Conservation (phyloP, 169 alveolate species). For the Perkinsus olseni region DNA sequence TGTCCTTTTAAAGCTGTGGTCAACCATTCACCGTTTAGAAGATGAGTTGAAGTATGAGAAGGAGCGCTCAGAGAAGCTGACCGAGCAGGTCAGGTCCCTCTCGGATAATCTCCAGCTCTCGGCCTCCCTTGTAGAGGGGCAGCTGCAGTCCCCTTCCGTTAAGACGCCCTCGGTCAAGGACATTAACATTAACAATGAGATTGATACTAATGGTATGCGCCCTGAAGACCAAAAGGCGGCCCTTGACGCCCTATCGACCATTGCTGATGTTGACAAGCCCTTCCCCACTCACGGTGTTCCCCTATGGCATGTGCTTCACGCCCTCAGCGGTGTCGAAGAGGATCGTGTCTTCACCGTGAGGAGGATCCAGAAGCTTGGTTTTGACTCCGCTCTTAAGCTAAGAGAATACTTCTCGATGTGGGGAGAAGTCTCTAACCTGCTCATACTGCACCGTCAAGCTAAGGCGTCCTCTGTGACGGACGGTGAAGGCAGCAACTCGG, state of each 20-base stretch:
- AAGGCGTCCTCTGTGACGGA: not conserved
- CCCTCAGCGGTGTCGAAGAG: not conserved
- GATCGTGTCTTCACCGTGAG: not conserved
- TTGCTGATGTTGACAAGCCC: not conserved
- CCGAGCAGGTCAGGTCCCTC: not conserved
- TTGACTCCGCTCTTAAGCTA: not conserved
- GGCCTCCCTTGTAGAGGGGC: not conserved
- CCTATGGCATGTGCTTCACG: not conserved
- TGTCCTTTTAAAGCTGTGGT: not conserved
- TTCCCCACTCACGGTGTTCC: not conserved
- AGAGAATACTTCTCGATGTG: not conserved
- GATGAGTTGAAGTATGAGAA: not conserved
- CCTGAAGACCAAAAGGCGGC: not conserved
- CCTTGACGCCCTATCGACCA: not conserved
- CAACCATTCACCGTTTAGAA: not conserved
- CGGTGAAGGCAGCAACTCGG: not conserved
- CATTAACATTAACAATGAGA: not conserved
- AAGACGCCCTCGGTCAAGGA: not conserved
- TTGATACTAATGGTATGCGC: not conserved
- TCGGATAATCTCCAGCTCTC: not conserved
- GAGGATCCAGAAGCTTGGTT: not conserved
- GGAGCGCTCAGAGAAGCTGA: not conserved
- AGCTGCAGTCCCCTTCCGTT: not conserved
- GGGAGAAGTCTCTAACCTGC: not conserved
- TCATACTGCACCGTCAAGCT: not conserved